These are phyloP conservation scores for Backusella westeae DNA, from an alignment of 192 early-diverging fungal species.

Conservation along the genomic window DNA sequence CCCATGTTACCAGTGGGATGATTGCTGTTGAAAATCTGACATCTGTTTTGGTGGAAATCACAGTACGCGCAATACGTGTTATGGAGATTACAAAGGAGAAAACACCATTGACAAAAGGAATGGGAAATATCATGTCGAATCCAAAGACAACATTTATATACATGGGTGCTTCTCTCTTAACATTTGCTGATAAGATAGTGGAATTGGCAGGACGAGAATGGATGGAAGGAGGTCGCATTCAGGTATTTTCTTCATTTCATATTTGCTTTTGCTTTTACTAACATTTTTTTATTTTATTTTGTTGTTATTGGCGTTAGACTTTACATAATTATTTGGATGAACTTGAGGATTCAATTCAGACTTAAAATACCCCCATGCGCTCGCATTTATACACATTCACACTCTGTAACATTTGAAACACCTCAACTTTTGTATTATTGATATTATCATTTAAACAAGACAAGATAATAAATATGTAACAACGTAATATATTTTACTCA, in stretches of 20 bases:
- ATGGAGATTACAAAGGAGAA: constrained; percentile 27
- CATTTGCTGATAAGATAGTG: constrained; percentile 31
- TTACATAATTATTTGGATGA: constrained; percentile 1
- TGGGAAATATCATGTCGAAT: constrained; percentile 32
- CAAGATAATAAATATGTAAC: not conserved
- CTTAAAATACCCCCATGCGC: not conserved
- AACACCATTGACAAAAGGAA: not conserved
- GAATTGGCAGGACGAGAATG: constrained; percentile 33
- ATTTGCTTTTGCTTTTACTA: not conserved
- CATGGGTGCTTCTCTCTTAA: constrained; percentile 31
- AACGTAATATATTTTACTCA: not conserved
- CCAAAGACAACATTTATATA: constrained; percentile 25
- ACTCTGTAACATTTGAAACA: not conserved
- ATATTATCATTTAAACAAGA: not conserved
- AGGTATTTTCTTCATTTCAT: constrained; percentile 17
- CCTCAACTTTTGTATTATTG: not conserved
- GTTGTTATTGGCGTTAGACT: not conserved
- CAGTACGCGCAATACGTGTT: constrained; percentile 23
- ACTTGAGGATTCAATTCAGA: not conserved
- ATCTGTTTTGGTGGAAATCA: constrained; percentile 25
- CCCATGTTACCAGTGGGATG: not conserved
- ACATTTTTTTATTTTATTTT: not conserved
- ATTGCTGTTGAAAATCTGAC: constrained; percentile 15
- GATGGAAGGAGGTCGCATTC: constrained; percentile 18
- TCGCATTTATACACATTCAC: not conserved